Evolutionary conservation across 805 yeast species (phyloP).

Genomic region (Scheffersomyces lignosus): DNA sequence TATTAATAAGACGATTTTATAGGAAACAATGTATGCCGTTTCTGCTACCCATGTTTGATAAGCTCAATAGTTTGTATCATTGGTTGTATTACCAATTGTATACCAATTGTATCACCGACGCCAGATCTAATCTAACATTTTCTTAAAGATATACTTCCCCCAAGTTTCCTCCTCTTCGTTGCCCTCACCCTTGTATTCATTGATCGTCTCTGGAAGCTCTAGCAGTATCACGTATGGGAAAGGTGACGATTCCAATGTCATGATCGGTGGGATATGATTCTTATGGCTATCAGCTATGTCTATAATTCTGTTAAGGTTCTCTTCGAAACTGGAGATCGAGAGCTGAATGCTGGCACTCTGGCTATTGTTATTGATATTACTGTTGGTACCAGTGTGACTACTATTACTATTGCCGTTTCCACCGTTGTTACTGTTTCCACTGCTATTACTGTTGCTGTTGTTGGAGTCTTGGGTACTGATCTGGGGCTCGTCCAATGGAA

Average conservation of each 20-base stretch:
- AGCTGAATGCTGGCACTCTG: constrained; percentile 28
- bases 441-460: neutral
- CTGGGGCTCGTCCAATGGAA: constrained; percentile 26
- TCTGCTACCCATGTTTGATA: no score
- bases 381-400: neutral
- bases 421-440: neutral
- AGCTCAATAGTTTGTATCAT: no score
- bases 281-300: constrained; percentile 55
- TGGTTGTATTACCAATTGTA: no score
- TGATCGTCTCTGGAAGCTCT: constrained; percentile 6
- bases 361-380: constrained; percentile 5
- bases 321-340: constrained; percentile 38
- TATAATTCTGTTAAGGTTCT: constrained; percentile 47
- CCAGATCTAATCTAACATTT: no score
- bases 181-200: constrained; percentile 1
- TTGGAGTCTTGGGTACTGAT: no score
- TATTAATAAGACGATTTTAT: no score
- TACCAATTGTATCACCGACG: no score
- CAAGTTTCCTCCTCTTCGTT: constrained; percentile 35
- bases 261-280: constrained; percentile 73
- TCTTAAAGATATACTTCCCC: constrained; percentile 35
- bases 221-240: constrained; percentile 49
- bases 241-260: constrained; percentile 63
- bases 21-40: no score
- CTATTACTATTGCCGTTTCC: neutral